Conservation (phyloP, 1,284 basidiomycete genomes). For the Polyporus tsugae region DNA sequence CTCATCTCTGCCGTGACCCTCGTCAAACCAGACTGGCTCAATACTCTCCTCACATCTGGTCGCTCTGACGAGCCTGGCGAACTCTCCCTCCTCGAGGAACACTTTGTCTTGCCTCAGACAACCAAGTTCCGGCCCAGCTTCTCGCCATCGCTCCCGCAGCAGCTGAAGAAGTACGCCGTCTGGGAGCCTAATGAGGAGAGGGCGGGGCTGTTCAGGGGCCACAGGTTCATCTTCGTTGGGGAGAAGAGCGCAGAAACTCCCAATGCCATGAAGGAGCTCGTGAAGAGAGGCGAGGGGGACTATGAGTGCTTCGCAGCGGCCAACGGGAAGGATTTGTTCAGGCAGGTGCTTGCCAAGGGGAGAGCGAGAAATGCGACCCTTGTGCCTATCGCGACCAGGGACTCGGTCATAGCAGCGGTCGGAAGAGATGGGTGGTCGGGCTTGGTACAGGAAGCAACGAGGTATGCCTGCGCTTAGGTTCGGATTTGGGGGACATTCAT, state of each 20-base stretch:
- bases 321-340: slow-evolving; percentile 56
- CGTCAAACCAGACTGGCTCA: slow-evolving; percentile 71
- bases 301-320: slow-evolving; percentile 66
- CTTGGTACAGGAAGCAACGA: slow-evolving; percentile 56
- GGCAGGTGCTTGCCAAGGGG: slow-evolving; percentile 58
- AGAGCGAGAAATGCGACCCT: slow-evolving; percentile 53
- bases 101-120: slow-evolving; percentile 56
- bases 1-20: slow-evolving; percentile 62
- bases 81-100: slow-evolving; percentile 55
- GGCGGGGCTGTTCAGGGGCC: slow-evolving; percentile 56
- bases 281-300: slow-evolving; percentile 61
- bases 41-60: slow-evolving; percentile 59
- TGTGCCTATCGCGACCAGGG: slow-evolving; percentile 60
- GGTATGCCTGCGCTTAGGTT: slow-evolving; percentile 43
- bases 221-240: slow-evolving; percentile 65
- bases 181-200: slow-evolving; percentile 75
- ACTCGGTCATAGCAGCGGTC: slow-evolving; percentile 54
- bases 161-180: slow-evolving; percentile 57
- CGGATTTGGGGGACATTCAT: neutral
- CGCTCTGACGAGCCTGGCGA: slow-evolving; percentile 45
- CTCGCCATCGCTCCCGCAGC: slow-evolving; percentile 52
- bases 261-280: slow-evolving; percentile 56
- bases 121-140: slow-evolving; percentile 67
- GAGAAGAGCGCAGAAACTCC: slow-evolving; percentile 60
- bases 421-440: slow-evolving; percentile 61